A percentile compares a stretch with the other conserved stretches of the same genome.
Conservation (phyloP, 225 moss, liverwort and hornwort genomes). For the Thuidium tamariscinum region DNA sequence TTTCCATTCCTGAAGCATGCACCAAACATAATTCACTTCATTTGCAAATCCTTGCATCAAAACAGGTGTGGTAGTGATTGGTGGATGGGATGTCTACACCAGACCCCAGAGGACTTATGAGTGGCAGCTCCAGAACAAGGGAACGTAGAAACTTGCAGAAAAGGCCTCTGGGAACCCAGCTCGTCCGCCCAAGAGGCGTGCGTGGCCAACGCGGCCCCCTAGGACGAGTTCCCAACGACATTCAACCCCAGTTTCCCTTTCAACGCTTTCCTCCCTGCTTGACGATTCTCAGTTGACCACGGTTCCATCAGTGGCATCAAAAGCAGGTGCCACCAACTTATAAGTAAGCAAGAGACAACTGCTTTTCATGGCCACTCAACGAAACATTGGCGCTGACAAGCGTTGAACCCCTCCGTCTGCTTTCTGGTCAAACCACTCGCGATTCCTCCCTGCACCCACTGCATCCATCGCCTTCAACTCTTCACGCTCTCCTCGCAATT, state of each 20-base stretch:
- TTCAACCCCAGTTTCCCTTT: not conserved
- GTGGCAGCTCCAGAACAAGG: not conserved
- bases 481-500: not conserved
- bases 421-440: not conserved
- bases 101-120: not conserved
- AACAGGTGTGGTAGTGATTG: not conserved
- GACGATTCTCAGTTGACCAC: not conserved
- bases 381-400: not conserved
- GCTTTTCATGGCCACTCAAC: not conserved
- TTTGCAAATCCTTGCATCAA: not conserved
- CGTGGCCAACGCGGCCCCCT: not conserved
- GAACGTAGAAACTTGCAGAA: not conserved
- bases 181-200: not conserved
- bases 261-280: conserved; percentile 1
- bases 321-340: not conserved
- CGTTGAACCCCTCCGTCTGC: not conserved
- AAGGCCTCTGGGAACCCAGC: not conserved
- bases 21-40: not conserved
- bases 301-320: not conserved
- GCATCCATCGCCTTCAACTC: not conserved
- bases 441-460: not conserved
- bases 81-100: not conserved
- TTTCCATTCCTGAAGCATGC: too few species aligned
- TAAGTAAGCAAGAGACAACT: not conserved
- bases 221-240: not conserved